phyloP scores from a whole-genome alignment of 495 filamentous ascomycete species.

The Penicillium parvum region DNA sequence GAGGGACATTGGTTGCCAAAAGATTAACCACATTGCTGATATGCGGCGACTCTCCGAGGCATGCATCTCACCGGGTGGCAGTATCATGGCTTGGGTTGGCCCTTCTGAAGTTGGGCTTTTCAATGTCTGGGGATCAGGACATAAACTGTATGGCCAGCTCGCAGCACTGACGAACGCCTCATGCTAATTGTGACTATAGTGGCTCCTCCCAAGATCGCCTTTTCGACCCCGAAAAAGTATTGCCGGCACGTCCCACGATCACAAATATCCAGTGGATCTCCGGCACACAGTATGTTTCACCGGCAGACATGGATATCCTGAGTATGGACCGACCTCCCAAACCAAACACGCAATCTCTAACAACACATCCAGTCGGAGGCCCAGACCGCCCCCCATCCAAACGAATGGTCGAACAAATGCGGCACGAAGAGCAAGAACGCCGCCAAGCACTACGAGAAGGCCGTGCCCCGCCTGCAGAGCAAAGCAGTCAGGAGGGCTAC shows the following conservation, averaged over 20 bases:
- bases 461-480: slow-evolving; percentile 20
- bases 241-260: slow-evolving; percentile 87
- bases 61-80: slow-evolving; percentile 68
- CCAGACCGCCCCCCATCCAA: slow-evolving; percentile 78
- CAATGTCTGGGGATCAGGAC: slow-evolving; percentile 73
- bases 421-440: slow-evolving; percentile 53
- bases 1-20: slow-evolving; percentile 72
- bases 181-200: slow-evolving; percentile 34
- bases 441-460: slow-evolving; percentile 43
- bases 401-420: slow-evolving; percentile 66
- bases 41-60: slow-evolving; percentile 62
- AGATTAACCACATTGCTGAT: slow-evolving; percentile 62
- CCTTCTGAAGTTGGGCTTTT: slow-evolving; percentile 79
- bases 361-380: slow-evolving; percentile 59
- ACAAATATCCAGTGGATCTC: slow-evolving; percentile 95
- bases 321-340: slow-evolving; percentile 36
- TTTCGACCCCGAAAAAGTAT: slow-evolving; percentile 64
- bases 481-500: slow-evolving; percentile 51
- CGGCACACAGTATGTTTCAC: slow-evolving; percentile 86
- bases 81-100: slow-evolving; percentile 83
- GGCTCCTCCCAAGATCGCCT: slow-evolving; percentile 61
- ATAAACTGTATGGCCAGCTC: slow-evolving; percentile 44
- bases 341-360: slow-evolving; percentile 5
- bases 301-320: slow-evolving; percentile 84
- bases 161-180: neutral